These are phyloP conservation scores for Ulota crispa DNA, from an alignment of 225 moss, liverwort and hornwort genomes.

Conservation along the genomic window DNA sequence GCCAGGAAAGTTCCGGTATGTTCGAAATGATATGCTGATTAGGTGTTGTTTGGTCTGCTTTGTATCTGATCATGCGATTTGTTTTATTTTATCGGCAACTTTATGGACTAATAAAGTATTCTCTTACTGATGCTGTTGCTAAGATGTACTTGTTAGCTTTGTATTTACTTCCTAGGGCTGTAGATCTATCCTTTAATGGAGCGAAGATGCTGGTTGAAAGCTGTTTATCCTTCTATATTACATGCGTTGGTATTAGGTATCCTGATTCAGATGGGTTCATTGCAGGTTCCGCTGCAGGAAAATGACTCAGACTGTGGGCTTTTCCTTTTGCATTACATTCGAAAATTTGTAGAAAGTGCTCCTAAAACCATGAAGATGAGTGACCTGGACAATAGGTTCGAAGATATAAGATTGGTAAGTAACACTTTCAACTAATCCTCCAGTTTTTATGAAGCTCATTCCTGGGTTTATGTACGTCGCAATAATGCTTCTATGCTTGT, in stretches of 20 bases:
- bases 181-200: not conserved
- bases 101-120: not conserved
- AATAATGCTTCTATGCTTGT: not conserved
- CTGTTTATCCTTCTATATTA: not conserved
- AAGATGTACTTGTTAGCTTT: not conserved
- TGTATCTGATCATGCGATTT: not conserved
- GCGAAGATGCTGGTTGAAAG: not conserved
- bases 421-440: not conserved
- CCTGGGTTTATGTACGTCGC: not conserved
- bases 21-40: not conserved
- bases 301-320: slow-evolving; percentile 97
- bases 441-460: not conserved
- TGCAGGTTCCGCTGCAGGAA: slow-evolving; percentile 84
- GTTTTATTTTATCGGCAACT: not conserved
- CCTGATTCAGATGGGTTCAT: slow-evolving; percentile 25
- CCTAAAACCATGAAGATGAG: slow-evolving; percentile 54
- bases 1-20: slow-evolving; percentile 65
- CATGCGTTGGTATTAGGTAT: slow-evolving; percentile 4
- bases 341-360: slow-evolving; percentile 63
- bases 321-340: slow-evolving; percentile 77
- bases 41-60: not conserved
- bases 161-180: not conserved
- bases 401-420: slow-evolving; percentile 38
- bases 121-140: not conserved
- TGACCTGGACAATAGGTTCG: slow-evolving; percentile 57